A percentile compares a stretch with the other conserved stretches of the same genome.
phyloP scores from a whole-genome alignment of 1,284 basidiomycete genomes.

The Schizopora paradoxa region DNA sequence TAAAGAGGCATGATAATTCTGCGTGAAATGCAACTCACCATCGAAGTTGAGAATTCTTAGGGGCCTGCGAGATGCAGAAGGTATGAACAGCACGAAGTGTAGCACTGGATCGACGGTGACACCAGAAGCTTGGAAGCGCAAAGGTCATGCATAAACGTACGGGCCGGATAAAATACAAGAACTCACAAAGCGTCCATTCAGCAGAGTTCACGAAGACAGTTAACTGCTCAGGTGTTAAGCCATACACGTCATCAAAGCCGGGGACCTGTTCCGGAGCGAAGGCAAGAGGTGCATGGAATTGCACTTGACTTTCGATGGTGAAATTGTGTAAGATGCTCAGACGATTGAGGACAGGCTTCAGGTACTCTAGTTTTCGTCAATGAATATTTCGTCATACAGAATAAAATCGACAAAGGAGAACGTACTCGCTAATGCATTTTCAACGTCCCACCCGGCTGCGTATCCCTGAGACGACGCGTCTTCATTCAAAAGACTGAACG shows the following conservation, averaged over 20 bases:
- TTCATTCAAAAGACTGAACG: constrained; percentile 85
- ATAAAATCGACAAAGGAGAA: constrained; percentile 17
- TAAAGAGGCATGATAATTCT: constrained; percentile 1
- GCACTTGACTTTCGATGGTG: constrained; percentile 90
- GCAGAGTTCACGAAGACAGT: constrained; percentile 94
- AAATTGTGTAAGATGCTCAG: constrained; percentile 79
- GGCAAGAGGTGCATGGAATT: constrained; percentile 86
- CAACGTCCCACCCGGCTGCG: constrained; percentile 69
- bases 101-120: constrained; percentile 88
- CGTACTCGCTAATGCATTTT: constrained; percentile 59
- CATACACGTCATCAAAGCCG: constrained; percentile 37
- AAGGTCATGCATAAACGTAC: neutral
- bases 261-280: constrained; percentile 57
- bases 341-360: constrained; percentile 59
- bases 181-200: constrained; percentile 87
- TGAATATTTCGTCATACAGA: constrained; percentile 17
- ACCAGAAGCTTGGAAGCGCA: constrained; percentile 54
- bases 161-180: constrained; percentile 10
- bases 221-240: constrained; percentile 73
- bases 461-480: constrained; percentile 66
- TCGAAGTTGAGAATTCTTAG: constrained; percentile 59
- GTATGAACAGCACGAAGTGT: constrained; percentile 90
- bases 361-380: constrained; percentile 46
- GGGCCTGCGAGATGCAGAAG: constrained; percentile 64
- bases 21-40: constrained; percentile 34